Conservation (phyloP, 139 green algal genomes). For the Chlorella ohadii region DNA sequence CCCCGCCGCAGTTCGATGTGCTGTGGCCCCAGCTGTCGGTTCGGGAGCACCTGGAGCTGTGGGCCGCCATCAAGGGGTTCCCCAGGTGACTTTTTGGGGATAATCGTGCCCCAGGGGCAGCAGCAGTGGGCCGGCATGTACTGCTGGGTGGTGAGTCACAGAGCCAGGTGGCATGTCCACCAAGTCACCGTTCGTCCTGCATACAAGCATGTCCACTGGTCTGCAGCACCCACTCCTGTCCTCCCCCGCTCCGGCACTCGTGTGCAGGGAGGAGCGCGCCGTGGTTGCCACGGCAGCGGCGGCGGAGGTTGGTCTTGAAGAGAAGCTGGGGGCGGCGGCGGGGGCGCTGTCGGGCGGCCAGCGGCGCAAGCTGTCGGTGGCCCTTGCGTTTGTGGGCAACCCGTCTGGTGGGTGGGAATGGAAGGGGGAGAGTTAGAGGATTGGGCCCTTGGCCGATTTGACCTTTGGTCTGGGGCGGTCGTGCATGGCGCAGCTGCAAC, state of each 20-base stretch:
- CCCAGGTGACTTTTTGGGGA: slow-evolving; percentile 39
- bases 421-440: too few species aligned
- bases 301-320: slow-evolving; percentile 49
- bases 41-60: slow-evolving; percentile 83
- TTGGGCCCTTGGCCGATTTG: too few species aligned
- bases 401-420: slow-evolving; percentile 27
- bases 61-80: slow-evolving; percentile 75
- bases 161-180: too few species aligned
- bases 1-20: slow-evolving; percentile 78
- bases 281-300: slow-evolving; percentile 30
- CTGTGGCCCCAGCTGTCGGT: slow-evolving; percentile 88
- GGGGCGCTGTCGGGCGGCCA: slow-evolving; percentile 82
- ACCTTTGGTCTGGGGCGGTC: too few species aligned
- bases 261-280: background rate
- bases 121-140: background rate
- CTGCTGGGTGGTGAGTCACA: too few species aligned
- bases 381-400: slow-evolving; percentile 75
- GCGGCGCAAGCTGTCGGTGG: slow-evolving; percentile 79
- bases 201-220: too few species aligned
- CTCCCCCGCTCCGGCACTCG: too few species aligned
- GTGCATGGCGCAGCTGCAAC: too few species aligned
- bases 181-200: too few species aligned
- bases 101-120: too few species aligned
- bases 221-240: too few species aligned
- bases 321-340: slow-evolving; percentile 56